A percentile compares a stretch with the other conserved stretches of the same genome.
Conservation (phyloP, 768 basidiomycete species). For the Termitomyces heimii region DNA sequence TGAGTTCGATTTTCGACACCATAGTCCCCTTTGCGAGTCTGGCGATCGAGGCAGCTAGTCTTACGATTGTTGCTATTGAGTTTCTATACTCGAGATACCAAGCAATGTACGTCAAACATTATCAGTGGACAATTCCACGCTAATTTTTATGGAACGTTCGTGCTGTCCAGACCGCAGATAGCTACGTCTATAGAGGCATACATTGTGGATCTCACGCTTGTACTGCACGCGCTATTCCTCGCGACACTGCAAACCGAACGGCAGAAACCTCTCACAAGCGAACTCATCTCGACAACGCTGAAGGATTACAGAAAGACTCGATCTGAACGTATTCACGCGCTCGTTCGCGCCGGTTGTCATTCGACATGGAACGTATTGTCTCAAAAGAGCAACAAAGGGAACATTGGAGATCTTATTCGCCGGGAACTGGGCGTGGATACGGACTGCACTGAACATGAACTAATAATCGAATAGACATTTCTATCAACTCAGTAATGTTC, state of each 20-base stretch:
- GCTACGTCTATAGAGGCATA: conserved; percentile 11
- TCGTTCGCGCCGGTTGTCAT: not conserved
- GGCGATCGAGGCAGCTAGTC: not conserved
- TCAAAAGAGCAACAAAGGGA: not conserved
- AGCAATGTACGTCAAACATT: not conserved
- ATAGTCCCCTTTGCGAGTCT: conserved; percentile 1
- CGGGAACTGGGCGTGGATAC: not conserved
- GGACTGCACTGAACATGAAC: not conserved
- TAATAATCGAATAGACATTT: not conserved
- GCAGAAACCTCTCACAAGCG: not conserved
- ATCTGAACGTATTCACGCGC: not conserved
- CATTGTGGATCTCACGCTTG: conserved; percentile 14
- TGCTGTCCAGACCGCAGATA: not conserved
- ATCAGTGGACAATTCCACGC: too few species aligned
- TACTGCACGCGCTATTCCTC: conserved; percentile 11
- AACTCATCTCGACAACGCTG: not conserved
- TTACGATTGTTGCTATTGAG: not conserved
- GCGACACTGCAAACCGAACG: not conserved
- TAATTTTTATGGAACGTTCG: not conserved
- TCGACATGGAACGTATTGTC: not conserved
- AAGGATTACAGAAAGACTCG: not conserved
- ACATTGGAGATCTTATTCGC: not conserved
- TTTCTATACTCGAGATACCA: not conserved
- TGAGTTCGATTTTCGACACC: not conserved
- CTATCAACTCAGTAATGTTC: too few species aligned